phyloP scores from a whole-genome alignment of 2,329 filamentous ascomycete species.

The Diaporthe vaccinii region DNA sequence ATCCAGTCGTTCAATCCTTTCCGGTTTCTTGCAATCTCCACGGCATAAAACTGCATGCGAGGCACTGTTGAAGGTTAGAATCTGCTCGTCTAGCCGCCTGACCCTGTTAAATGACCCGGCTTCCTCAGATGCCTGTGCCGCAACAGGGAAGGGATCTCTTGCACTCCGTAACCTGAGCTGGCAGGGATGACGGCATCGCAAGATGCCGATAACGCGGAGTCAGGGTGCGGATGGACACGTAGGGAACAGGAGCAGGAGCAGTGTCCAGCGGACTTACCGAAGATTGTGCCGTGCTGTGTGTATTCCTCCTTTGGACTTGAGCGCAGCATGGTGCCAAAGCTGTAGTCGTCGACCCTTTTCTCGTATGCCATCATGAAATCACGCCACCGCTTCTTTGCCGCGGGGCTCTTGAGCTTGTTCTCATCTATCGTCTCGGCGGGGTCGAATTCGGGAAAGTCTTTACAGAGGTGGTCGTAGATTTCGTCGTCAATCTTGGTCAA shows the following conservation, averaged over 20 bases:
- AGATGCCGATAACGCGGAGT: conserved; percentile 58
- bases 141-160: too few species aligned
- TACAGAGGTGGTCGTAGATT: conserved; percentile 89
- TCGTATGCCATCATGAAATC: conserved; percentile 95
- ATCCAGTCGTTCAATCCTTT: conserved; percentile 97
- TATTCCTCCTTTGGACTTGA: conserved; percentile 86
- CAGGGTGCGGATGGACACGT: conserved; percentile 57
- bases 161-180: neutral
- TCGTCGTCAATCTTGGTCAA: conserved; percentile 96
- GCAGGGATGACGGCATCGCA: neutral
- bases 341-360: conserved; percentile 96
- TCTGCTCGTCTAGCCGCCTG: neutral
- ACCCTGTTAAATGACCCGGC: neutral
- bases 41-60: conserved; percentile 86
- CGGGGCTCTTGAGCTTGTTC: conserved; percentile 97
- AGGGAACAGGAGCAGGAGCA: neutral
- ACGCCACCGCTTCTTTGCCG: conserved; percentile 93
- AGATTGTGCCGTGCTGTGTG: conserved; percentile 89
- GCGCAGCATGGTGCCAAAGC: conserved; percentile 95
- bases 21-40: conserved; percentile 86
- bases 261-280: conserved; percentile 70
- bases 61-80: conserved; percentile 52
- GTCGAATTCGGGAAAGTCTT: conserved; percentile 94
- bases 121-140: neutral
- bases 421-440: conserved; percentile 85